Base-by-base conservation (phyloP, 257 asterid genomes). In the Capsicum chinense region DNA sequence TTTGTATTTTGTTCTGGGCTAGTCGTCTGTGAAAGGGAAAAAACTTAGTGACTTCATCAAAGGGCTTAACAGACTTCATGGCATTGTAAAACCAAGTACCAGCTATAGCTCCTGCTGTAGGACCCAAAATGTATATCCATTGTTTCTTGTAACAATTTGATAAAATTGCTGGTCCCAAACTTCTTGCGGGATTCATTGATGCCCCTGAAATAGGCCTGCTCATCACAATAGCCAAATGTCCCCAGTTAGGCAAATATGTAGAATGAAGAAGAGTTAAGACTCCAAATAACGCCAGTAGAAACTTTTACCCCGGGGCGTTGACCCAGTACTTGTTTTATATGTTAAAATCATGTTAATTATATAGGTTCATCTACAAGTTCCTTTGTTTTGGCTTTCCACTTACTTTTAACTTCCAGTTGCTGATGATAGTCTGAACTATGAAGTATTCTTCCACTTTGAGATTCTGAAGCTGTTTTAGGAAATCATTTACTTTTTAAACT, bases 151-250 rank as follows among this genome's bases (percentile, higher is more conserved):
- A 88, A 4, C 80, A 26, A 21, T 79, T 85, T 52, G 79, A 68
- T 52, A 85, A 81, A 39, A 88, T 86, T 63, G 88, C 86, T 74
- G 91, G 91, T 8, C 89, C 88, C 66, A 88, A 86, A 83, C 88
- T 88, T 79, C 88, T 85, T 50, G 84, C 87, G 5, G 91, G 88
- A 44, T 88, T 86, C 89, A 86, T 88, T 15, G 91, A 88, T 37
- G 87, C 88, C 62, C 91, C 89, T 3, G 88, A 83, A 13, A 85
- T 82, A 3, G 88, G 85, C 89, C 86, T 88, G 84, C 17, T 56
- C 64, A 85, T 39, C 56, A 68, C 21, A 86, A 37, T 82, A 48
- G 48, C 60, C 21, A 64, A 82, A 62, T 37, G 59, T 21, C 47
- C 1, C 56, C 39, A 11, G 83, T 42, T 37, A 79, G 52, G 42